Conservation (phyloP, 169 alveolate species). For the Nephromyces sp. region DNA sequence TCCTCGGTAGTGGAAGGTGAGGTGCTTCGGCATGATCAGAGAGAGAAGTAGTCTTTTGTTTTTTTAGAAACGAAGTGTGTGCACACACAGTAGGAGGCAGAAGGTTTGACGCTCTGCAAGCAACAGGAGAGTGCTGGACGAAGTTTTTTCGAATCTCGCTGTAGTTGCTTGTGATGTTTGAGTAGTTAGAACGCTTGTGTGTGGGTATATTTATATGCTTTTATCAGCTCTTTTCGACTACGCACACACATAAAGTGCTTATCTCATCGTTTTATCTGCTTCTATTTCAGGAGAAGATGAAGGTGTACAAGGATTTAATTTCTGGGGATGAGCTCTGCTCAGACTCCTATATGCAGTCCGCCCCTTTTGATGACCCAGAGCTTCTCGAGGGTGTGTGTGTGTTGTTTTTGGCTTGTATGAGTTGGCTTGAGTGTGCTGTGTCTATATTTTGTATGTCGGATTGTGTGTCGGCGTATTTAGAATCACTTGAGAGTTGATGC, state of each 20-base stretch:
- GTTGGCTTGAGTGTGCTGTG: neutral
- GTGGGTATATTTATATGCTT: neutral
- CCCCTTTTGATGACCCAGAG: conserved; percentile 69
- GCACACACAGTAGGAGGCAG: too few species aligned
- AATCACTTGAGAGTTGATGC: neutral
- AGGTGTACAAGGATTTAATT: conserved; percentile 73
- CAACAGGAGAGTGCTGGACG: too few species aligned
- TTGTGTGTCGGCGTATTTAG: neutral
- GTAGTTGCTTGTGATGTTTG: too few species aligned
- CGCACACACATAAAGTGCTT: neutral
- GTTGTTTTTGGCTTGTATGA: neutral
- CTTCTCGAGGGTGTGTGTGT: conserved; percentile 19
- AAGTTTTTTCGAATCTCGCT: too few species aligned
- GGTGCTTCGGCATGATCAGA: too few species aligned
- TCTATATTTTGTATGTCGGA: neutral
- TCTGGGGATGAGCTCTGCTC: conserved; percentile 83
- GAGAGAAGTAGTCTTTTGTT: too few species aligned
- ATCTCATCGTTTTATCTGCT: neutral
- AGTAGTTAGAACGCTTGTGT: neutral
- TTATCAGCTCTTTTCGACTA: neutral
- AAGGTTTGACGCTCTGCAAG: too few species aligned
- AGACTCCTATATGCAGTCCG: conserved; percentile 69
- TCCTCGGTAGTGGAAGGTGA: too few species aligned
- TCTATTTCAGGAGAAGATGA: conserved; percentile 3
- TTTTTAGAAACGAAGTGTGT: too few species aligned